These are phyloP conservation scores for Lactarius vividus DNA, from an alignment of 768 basidiomycete species.

Conservation along the genomic window DNA sequence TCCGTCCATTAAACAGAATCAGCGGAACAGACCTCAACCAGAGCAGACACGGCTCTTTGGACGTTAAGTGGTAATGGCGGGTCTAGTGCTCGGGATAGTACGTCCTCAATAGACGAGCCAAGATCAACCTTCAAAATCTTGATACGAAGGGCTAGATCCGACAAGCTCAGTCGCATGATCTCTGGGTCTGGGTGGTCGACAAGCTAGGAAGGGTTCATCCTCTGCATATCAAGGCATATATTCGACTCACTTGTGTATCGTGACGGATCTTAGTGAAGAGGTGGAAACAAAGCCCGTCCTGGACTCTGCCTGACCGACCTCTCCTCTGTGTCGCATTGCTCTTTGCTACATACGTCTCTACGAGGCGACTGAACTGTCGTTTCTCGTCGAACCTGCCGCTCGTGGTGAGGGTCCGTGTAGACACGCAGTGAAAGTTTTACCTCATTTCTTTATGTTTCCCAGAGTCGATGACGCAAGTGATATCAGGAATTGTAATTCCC, in stretches of 20 bases:
- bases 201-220: slow-evolving; percentile 51
- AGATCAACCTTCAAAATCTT: slow-evolving; percentile 92
- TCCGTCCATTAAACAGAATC: slow-evolving; percentile 1
- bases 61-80: slow-evolving; percentile 85
- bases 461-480: slow-evolving; percentile 93
- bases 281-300: slow-evolving; percentile 88
- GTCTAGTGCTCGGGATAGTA: slow-evolving; percentile 82
- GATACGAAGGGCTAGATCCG: slow-evolving; percentile 86
- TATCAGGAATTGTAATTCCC: slow-evolving; percentile 97
- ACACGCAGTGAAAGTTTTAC: slow-evolving; percentile 35
- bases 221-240: not conserved
- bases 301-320: slow-evolving; percentile 91
- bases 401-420: slow-evolving; percentile 16
- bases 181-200: slow-evolving; percentile 90
- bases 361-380: slow-evolving; percentile 86
- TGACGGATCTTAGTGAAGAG: slow-evolving; percentile 87
- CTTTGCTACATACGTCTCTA: slow-evolving; percentile 88
- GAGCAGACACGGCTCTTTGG: slow-evolving; percentile 81
- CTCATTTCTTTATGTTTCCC: slow-evolving; percentile 95
- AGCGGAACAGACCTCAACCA: slow-evolving; percentile 69
- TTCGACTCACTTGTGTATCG: slow-evolving; percentile 61
- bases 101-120: slow-evolving; percentile 85
- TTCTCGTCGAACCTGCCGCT: slow-evolving; percentile 86
- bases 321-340: slow-evolving; percentile 90
- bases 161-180: slow-evolving; percentile 90